These are phyloP conservation scores for Microcyclosporella mali DNA, from an alignment of 2,329 filamentous ascomycete species.

Conservation along the genomic window DNA sequence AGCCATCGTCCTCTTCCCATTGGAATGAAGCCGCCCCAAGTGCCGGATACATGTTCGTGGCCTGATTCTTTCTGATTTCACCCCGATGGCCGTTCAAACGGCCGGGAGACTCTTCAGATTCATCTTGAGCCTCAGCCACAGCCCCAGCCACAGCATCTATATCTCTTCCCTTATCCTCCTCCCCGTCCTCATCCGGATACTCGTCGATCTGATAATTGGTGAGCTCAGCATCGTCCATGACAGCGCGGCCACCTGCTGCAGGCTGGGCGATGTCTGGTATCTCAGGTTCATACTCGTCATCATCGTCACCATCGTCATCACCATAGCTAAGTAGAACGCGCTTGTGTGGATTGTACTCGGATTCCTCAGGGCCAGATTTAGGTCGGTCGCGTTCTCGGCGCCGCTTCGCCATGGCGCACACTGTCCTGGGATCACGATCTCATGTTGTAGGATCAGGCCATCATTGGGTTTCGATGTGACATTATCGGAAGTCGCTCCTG, in stretches of 20 bases:
- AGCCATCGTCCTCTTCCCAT: constrained; percentile 19
- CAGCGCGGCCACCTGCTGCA: background rate
- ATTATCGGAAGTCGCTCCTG: too few relatives aligned
- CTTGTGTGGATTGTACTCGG: constrained; percentile 29
- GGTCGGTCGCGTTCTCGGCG: constrained; percentile 30
- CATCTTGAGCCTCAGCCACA: constrained; percentile 8
- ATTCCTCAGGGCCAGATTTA: constrained; percentile 23
- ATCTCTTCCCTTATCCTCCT: background rate
- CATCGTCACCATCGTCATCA: constrained; percentile 27
- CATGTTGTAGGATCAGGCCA: too few relatives aligned
- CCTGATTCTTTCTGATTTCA: constrained; percentile 10
- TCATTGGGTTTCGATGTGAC: too few relatives aligned
- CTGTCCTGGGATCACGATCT: too few relatives aligned
- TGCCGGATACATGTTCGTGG: constrained; percentile 23
- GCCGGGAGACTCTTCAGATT: background rate
- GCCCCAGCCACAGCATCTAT: background rate
- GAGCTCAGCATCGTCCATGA: constrained; percentile 3
- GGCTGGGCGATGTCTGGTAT: constrained; percentile 2
- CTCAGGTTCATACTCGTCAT: constrained; percentile 20
- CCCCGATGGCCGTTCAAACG: background rate
- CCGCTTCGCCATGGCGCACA: constrained; percentile 25
- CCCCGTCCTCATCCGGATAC: constrained; percentile 6
- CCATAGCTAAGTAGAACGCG: constrained; percentile 30
- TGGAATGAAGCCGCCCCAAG: constrained; percentile 22
- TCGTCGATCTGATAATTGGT: constrained; percentile 16